phyloP scores from a whole-genome alignment of 352 stramenopile genomes.

The Globisporangium viniferum region DNA sequence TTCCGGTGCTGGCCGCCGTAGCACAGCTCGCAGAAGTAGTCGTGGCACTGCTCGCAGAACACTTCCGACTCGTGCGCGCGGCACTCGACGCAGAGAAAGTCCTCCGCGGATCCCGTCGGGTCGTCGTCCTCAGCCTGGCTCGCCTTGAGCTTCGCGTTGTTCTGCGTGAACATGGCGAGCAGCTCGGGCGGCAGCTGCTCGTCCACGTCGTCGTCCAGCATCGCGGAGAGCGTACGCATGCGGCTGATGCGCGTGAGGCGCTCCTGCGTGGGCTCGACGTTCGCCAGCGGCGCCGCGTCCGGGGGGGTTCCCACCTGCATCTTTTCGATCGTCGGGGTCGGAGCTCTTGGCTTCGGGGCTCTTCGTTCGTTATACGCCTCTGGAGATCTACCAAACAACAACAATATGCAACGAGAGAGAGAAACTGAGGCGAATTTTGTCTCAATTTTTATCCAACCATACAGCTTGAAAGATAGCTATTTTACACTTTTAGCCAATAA shows the following conservation, averaged over 20 bases:
- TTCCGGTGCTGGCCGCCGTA: conserved; percentile 84
- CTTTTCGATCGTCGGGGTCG: neutral
- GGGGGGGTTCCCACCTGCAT: conserved; percentile 1
- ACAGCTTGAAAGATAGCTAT: too few relatives aligned
- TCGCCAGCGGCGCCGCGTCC: neutral
- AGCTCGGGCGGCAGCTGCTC: conserved; percentile 46
- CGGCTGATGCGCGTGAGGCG: conserved; percentile 53
- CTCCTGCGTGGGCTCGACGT: conserved; percentile 18
- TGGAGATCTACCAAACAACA: neutral
- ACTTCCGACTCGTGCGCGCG: conserved; percentile 60
- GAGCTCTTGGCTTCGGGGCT: neutral
- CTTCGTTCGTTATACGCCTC: neutral
- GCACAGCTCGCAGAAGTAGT: conserved; percentile 88
- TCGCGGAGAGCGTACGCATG: conserved; percentile 77
- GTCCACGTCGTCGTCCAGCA: conserved; percentile 71
- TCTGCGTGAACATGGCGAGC: conserved; percentile 45
- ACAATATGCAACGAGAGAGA: neutral
- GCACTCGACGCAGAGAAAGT: conserved; percentile 73
- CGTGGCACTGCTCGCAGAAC: conserved; percentile 87
- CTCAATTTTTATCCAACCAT: neutral
- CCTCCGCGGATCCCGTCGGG: conserved; percentile 20
- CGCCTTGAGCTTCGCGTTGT: conserved; percentile 11
- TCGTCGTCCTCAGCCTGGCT: conserved; percentile 20
- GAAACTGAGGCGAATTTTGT: neutral
- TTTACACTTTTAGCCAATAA: neutral